Conservation (phyloP, 331 rosid genomes). For the Cydonia oblonga region DNA sequence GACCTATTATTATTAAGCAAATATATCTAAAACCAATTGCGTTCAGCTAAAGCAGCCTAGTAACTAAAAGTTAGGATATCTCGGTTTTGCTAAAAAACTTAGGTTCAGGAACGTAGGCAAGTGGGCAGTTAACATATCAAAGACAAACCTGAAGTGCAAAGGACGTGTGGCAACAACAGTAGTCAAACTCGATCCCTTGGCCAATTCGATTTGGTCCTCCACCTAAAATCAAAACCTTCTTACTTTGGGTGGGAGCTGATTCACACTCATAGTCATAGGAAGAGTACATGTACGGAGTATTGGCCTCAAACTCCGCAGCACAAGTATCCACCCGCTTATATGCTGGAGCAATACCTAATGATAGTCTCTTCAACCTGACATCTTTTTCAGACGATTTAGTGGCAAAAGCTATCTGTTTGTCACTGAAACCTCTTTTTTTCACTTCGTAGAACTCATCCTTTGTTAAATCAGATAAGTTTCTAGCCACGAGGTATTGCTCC, state of each 20-base stretch:
- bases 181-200: conserved; percentile 99
- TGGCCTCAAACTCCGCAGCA: conserved; percentile 98
- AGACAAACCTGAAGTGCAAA: conserved; percentile 80
- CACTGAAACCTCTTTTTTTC: conserved; percentile 92
- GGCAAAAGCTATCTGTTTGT: conserved; percentile 90
- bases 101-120: neutral
- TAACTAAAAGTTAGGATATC: neutral
- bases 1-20: neutral
- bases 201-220: conserved; percentile 99
- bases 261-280: conserved; percentile 96
- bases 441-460: conserved; percentile 73
- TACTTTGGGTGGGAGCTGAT: conserved; percentile 72
- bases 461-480: conserved; percentile 47
- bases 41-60: neutral
- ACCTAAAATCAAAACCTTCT: conserved; percentile 88
- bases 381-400: conserved; percentile 73
- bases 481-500: conserved; percentile 60
- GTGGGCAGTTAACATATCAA: neutral
- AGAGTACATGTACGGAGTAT: conserved; percentile 97
- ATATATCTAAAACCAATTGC: neutral
- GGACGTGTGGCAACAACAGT: conserved; percentile 93
- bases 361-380: conserved; percentile 57
- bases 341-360: conserved; percentile 66
- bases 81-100: neutral
- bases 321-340: conserved; percentile 94